These are phyloP conservation scores for Conringia planisiliqua DNA, from an alignment of 345 rosid species.

Conservation along the genomic window DNA sequence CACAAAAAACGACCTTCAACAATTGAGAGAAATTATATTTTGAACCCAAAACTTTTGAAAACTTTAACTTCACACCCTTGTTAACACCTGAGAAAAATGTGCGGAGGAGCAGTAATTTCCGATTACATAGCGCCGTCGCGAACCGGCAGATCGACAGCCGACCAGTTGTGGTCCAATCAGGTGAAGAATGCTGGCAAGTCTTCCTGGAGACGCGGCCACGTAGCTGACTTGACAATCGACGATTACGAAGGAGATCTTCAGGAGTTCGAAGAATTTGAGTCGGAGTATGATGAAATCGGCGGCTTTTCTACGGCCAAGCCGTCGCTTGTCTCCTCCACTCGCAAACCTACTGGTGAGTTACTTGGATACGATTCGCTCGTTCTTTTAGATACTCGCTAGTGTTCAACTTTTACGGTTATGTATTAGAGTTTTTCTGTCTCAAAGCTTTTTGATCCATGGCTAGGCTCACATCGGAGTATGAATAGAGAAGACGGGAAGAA, in stretches of 20 bases:
- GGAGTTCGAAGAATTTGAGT: not conserved
- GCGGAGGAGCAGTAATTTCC: slow-evolving; percentile 69
- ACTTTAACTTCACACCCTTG: not conserved
- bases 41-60: not conserved
- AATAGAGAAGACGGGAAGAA: slow-evolving; percentile 1
- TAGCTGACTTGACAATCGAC: slow-evolving; percentile 35
- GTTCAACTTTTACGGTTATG: too few species aligned
- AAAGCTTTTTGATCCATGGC: not conserved
- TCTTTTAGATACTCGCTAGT: too few species aligned
- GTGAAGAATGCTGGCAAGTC: not conserved
- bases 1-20: not conserved
- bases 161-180: slow-evolving; percentile 46
- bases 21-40: not conserved
- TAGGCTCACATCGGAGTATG: slow-evolving; percentile 6
- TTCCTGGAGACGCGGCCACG: not conserved
- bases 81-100: slow-evolving; percentile 41
- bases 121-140: slow-evolving; percentile 35
- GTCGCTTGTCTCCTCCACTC: not conserved
- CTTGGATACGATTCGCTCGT: not conserved
- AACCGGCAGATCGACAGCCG: slow-evolving; percentile 37
- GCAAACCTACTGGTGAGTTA: slow-evolving; percentile 8
- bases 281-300: too few species aligned
- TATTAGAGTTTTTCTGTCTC: too few species aligned
- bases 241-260: slow-evolving; percentile 36
- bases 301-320: slow-evolving; percentile 1